phyloP scores from a whole-genome alignment of 345 rosid species.

The Rhodamnia argentea region DNA sequence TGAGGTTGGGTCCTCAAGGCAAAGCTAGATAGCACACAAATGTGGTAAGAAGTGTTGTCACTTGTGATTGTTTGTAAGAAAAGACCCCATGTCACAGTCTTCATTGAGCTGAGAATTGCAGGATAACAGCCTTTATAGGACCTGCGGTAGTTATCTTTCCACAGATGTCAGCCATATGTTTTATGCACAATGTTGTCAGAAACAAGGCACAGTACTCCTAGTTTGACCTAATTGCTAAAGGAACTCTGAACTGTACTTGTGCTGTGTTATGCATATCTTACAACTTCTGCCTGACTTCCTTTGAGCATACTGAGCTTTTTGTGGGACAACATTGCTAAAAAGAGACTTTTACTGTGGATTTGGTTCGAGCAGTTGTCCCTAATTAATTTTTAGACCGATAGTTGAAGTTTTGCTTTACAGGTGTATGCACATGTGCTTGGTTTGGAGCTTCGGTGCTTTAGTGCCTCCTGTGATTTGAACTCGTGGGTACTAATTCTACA shows the following conservation, averaged over 20 bases:
- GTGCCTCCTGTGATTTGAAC: neutral
- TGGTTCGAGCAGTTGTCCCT: neutral
- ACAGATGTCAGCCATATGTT: neutral
- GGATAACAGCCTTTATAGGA: neutral
- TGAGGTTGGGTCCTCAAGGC: neutral
- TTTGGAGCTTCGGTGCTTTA: neutral
- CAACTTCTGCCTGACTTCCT: neutral
- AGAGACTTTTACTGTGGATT: neutral
- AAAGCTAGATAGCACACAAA: neutral
- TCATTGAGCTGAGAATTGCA: neutral
- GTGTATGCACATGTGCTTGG: neutral
- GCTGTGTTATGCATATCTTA: neutral
- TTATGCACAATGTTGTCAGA: neutral
- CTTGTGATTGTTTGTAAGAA: neutral
- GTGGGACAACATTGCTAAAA: neutral
- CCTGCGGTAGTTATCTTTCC: neutral
- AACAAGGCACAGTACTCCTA: neutral
- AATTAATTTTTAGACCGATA: neutral
- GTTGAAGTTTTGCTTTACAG: neutral
- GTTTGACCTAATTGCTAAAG: neutral
- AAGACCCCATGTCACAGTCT: neutral
- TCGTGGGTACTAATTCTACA: neutral
- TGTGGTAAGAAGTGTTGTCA: neutral
- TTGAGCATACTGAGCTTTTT: neutral
- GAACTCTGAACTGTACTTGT: neutral